These are phyloP conservation scores for Aspergillus incahuasiensis DNA, from an alignment of 495 filamentous ascomycete species.

Conservation along the genomic window DNA sequence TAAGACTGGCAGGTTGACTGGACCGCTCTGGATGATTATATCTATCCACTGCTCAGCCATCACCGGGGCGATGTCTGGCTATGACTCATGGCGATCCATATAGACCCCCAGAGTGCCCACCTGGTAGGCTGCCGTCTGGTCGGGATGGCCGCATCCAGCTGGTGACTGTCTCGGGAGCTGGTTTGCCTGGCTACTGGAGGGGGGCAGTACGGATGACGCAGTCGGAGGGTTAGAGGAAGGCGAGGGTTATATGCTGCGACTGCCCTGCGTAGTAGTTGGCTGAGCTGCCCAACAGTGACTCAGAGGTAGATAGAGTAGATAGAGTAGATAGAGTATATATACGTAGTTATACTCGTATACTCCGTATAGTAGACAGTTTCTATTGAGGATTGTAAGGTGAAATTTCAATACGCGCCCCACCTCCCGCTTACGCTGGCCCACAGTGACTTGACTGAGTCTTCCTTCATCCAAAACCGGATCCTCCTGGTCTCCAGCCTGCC, in stretches of 20 bases:
- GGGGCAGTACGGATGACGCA: constrained; percentile 12
- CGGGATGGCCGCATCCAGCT: constrained; percentile 5
- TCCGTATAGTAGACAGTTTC: no score
- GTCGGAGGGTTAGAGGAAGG: constrained; percentile 1
- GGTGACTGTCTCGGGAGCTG: background rate
- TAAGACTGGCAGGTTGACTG: no score
- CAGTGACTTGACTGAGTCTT: background rate
- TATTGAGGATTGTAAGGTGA: no score
- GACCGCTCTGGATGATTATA: no score
- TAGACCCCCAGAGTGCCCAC: background rate
- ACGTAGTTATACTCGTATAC: no score
- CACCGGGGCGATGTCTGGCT: constrained; percentile 3
- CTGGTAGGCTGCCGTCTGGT: constrained; percentile 11
- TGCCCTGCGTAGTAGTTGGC: background rate
- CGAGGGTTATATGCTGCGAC: constrained; percentile 6
- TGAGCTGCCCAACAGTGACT: constrained; percentile 16
- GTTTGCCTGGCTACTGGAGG: constrained; percentile 6
- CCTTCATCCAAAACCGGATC: constrained; percentile 11
- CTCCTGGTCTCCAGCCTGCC: background rate
- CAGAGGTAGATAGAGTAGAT: constrained; percentile 6
- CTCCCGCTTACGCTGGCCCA: constrained; percentile 2
- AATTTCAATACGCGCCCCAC: background rate
- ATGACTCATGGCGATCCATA: constrained; percentile 8
- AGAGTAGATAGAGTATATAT: background rate
- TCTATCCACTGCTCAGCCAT: constrained; percentile 7